Evolutionary conservation across 2,329 filamentous ascomycete species (phyloP).

Genomic region (Volutella citrinella): DNA sequence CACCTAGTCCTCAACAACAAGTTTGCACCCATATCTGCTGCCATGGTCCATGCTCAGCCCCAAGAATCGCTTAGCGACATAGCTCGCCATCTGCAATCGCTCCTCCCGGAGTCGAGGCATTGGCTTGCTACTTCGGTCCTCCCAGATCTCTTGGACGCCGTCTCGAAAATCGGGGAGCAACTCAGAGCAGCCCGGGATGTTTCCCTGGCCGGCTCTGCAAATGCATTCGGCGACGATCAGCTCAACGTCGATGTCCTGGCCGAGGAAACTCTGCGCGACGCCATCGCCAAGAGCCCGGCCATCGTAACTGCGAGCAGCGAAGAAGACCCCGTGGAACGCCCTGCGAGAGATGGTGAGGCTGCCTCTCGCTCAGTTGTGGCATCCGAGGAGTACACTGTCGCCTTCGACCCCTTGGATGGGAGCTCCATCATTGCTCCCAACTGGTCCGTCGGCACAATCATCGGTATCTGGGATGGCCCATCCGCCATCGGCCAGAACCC

Average conservation of each 20-base stretch:
- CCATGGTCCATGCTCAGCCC: no score
- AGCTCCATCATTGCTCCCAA: conserved; percentile 59
- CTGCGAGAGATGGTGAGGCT: conserved; percentile 10
- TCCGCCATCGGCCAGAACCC: conserved; percentile 42
- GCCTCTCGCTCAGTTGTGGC: not conserved
- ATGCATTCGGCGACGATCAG: conserved; percentile 58
- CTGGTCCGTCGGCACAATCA: conserved; percentile 58
- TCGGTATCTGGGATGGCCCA: conserved; percentile 55
- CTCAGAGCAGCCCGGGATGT: conserved; percentile 46
- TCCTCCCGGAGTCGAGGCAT: conserved; percentile 21
- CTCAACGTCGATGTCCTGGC: conserved; percentile 55
- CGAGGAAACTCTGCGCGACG: conserved; percentile 45
- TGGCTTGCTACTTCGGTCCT: conserved; percentile 44
- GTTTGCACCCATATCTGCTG: no score
- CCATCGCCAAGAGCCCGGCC: conserved; percentile 40
- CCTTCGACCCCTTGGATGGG: conserved; percentile 63
- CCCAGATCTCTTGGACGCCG: conserved; percentile 43
- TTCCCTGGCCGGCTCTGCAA: conserved; percentile 46
- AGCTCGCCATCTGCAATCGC: conserved; percentile 2
- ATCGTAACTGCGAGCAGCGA: conserved; percentile 56
- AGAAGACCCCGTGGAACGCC: conserved; percentile 54
- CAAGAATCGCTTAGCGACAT: no score
- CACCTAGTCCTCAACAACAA: no score
- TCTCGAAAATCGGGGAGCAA: conserved; percentile 42
- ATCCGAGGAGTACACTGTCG: conserved; percentile 52